These are phyloP conservation scores for Penicillium daleae DNA, from an alignment of 495 filamentous ascomycete species.

Conservation along the genomic window DNA sequence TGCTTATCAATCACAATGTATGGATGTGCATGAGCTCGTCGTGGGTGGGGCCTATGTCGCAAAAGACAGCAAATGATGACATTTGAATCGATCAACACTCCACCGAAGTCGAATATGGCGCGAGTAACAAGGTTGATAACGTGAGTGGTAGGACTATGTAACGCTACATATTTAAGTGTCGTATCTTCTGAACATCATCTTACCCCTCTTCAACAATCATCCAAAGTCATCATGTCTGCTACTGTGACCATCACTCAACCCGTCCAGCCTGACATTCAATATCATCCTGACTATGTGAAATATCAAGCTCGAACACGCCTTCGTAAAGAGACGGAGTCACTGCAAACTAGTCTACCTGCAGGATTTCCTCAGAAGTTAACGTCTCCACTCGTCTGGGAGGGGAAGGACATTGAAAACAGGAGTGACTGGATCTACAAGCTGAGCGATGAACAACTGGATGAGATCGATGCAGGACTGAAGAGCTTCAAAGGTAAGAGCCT, in stretches of 20 bases:
- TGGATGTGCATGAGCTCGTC: slow-evolving; percentile 11
- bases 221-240: slow-evolving; percentile 28
- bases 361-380: slow-evolving; percentile 55
- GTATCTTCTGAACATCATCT: neutral
- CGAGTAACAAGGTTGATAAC: neutral
- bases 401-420: slow-evolving; percentile 49
- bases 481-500: slow-evolving; percentile 55
- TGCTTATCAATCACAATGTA: slow-evolving; percentile 7
- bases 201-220: neutral
- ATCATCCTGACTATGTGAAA: slow-evolving; percentile 58
- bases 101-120: slow-evolving; percentile 10
- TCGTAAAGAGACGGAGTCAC: slow-evolving; percentile 46
- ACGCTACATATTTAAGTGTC: neutral
- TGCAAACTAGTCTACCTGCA: slow-evolving; percentile 49
- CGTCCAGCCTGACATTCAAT: slow-evolving; percentile 56
- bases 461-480: slow-evolving; percentile 57
- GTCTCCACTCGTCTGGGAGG: slow-evolving; percentile 62
- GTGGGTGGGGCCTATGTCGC: slow-evolving; percentile 25
- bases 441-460: slow-evolving; percentile 50
- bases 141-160: slow-evolving; percentile 1
- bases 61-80: slow-evolving; percentile 10
- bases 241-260: slow-evolving; percentile 34
- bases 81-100: slow-evolving; percentile 9
- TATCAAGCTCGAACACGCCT: slow-evolving; percentile 54
- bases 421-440: slow-evolving; percentile 58